These are phyloP conservation scores for Ceraceosorus bombacis DNA, from an alignment of 1,284 basidiomycete species.

Conservation along the genomic window DNA sequence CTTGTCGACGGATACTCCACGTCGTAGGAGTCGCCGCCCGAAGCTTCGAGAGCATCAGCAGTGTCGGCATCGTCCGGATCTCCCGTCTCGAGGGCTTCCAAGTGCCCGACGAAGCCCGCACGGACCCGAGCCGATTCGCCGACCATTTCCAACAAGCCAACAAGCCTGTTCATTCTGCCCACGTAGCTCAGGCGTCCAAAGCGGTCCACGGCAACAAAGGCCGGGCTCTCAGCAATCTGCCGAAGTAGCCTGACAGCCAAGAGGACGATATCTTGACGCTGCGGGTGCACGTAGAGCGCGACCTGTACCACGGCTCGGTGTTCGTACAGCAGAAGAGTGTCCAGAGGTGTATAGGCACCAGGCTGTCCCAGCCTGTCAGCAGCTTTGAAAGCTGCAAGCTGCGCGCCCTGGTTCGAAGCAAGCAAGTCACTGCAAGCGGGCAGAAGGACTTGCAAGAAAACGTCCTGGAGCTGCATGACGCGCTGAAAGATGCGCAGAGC, in stretches of 20 bases:
- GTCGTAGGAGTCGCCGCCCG: conserved; percentile 56
- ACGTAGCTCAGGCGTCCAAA: conserved; percentile 51
- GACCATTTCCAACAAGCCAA: conserved; percentile 72
- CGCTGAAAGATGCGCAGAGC: conserved; percentile 75
- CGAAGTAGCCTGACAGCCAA: conserved; percentile 72
- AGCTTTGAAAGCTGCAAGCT: not conserved
- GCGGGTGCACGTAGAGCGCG: conserved; percentile 70
- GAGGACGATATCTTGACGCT: conserved; percentile 66
- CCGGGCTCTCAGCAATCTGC: conserved; percentile 56
- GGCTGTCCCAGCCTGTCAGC: conserved; percentile 24
- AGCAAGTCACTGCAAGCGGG: conserved; percentile 61
- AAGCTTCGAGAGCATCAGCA: conserved; percentile 45
- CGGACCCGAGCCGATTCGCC: conserved; percentile 78
- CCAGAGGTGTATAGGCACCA: conserved; percentile 67
- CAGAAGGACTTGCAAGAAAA: conserved; percentile 80
- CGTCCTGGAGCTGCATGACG: conserved; percentile 73
- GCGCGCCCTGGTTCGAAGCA: conserved; percentile 51
- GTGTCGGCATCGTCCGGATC: conserved; percentile 54
- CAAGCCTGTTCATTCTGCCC: conserved; percentile 57
- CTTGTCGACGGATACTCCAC: no score
- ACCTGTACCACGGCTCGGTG: conserved; percentile 71
- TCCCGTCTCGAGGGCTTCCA: conserved; percentile 53
- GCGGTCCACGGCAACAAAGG: conserved; percentile 55
- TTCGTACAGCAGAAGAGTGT: conserved; percentile 59
- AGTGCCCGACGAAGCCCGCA: conserved; percentile 65